A percentile compares a stretch with the other conserved stretches of the same genome.
phyloP scores from a whole-genome alignment of 257 asterid genomes.

The Forsythia viridissima region DNA sequence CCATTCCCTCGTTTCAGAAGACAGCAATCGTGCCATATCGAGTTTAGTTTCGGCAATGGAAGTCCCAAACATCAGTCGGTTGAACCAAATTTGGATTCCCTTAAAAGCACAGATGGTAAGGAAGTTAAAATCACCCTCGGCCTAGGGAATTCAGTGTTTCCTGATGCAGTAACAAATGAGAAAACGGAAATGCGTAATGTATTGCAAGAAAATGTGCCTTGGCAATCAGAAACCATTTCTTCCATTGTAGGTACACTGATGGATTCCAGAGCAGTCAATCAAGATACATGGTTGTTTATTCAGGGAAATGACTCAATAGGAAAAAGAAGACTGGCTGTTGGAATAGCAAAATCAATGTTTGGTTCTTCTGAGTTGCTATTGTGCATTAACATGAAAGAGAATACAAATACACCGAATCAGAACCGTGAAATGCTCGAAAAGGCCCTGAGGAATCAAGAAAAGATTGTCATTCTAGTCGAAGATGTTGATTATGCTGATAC shows the following conservation, averaged over 20 bases:
- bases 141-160: constrained; percentile 52
- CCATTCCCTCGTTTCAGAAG: constrained; percentile 69
- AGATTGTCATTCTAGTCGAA: constrained; percentile 58
- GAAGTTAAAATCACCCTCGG: constrained; percentile 67
- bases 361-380: constrained; percentile 62
- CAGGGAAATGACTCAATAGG: constrained; percentile 69
- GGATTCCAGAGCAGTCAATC: constrained; percentile 23
- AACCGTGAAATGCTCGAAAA: constrained; percentile 42
- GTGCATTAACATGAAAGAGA: constrained; percentile 44
- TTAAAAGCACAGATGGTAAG: constrained; percentile 56
- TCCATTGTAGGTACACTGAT: constrained; percentile 41
- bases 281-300: constrained; percentile 50
- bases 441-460: constrained; percentile 43
- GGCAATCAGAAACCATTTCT: constrained; percentile 64
- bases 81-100: constrained; percentile 57
- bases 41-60: constrained; percentile 59
- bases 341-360: constrained; percentile 47
- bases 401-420: constrained; percentile 10
- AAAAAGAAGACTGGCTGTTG: constrained; percentile 56
- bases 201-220: constrained; percentile 63
- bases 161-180: constrained; percentile 18
- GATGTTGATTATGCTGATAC: constrained; percentile 55
- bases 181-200: constrained; percentile 23
- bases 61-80: constrained; percentile 28
- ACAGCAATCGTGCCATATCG: constrained; percentile 76